Conservation (phyloP, 805 yeast genomes). For the Saccharomyces kudriavzevii region DNA sequence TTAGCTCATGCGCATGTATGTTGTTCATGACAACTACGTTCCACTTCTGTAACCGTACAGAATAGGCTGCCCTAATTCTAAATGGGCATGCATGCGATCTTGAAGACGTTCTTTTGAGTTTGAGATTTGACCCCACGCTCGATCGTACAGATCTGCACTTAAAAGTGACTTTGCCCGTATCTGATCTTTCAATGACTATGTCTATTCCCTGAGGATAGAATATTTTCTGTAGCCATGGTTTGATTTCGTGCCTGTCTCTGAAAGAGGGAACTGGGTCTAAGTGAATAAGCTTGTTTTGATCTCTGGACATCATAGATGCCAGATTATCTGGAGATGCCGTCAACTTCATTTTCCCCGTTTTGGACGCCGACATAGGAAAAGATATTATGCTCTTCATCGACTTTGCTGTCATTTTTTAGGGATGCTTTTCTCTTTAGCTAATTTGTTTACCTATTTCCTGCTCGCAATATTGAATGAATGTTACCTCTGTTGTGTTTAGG, state of each 20-base stretch:
- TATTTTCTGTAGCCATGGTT: slow-evolving; percentile 51
- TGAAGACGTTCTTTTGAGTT: slow-evolving; percentile 3
- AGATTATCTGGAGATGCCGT: slow-evolving; percentile 7
- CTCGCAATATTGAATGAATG: not conserved
- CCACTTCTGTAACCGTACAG: slow-evolving; percentile 46
- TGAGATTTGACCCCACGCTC: slow-evolving; percentile 7
- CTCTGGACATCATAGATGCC: slow-evolving; percentile 12
- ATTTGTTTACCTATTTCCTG: not conserved
- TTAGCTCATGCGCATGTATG: slow-evolving; percentile 45
- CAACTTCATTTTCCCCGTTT: not conserved
- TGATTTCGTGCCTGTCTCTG: slow-evolving; percentile 40
- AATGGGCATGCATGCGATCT: slow-evolving; percentile 46
- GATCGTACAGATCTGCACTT: slow-evolving; percentile 39
- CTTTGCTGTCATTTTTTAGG: not conserved
- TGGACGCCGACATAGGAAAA: not conserved
- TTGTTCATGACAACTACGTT: slow-evolving; percentile 52
- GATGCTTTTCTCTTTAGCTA: not conserved
- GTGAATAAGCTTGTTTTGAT: slow-evolving; percentile 30
- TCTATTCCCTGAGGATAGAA: slow-evolving; percentile 40
- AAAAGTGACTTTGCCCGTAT: slow-evolving; percentile 50
- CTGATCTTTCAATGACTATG: slow-evolving; percentile 54
- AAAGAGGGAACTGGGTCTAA: slow-evolving; percentile 32
- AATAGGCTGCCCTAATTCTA: slow-evolving; percentile 53
- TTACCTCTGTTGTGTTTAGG: not conserved
- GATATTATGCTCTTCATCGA: not conserved